Conservation (phyloP, 2,329 filamentous ascomycete genomes). For the Volutella citrinella region DNA sequence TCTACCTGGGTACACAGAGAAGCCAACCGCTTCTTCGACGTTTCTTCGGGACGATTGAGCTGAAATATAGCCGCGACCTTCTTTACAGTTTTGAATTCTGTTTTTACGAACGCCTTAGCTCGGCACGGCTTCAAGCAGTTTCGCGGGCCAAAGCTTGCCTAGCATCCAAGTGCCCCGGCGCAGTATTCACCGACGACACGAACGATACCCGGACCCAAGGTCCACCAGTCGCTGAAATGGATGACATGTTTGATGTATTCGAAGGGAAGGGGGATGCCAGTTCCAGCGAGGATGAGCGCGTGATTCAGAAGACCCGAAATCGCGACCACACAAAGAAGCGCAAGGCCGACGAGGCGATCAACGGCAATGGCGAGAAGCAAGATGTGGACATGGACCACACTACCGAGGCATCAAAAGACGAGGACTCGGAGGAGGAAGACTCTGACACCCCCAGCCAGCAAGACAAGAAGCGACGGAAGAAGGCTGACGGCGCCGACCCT, state of each 20-base stretch:
- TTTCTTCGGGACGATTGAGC: too few species aligned
- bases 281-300: conserved; percentile 42
- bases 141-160: too few species aligned
- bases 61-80: too few species aligned
- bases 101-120: too few species aligned
- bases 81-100: too few species aligned
- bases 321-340: conserved; percentile 75
- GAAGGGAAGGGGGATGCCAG: conserved; percentile 55
- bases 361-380: conserved; percentile 16
- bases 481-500: conserved; percentile 64
- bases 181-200: not conserved
- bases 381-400: conserved; percentile 38
- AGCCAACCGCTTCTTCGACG: too few species aligned
- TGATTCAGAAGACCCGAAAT: conserved; percentile 49
- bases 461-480: conserved; percentile 62
- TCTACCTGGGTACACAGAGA: too few species aligned
- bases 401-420: conserved; percentile 37
- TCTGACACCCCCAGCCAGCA: conserved; percentile 48
- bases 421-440: conserved; percentile 32
- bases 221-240: conserved; percentile 47
- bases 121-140: too few species aligned
- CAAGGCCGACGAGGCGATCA: conserved; percentile 77
- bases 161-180: too few species aligned
- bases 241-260: conserved; percentile 81
- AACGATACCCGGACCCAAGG: conserved; percentile 7